Conservation (phyloP, 225 moss, liverwort and hornwort genomes). For the Pseudisothecium myosuroides region DNA sequence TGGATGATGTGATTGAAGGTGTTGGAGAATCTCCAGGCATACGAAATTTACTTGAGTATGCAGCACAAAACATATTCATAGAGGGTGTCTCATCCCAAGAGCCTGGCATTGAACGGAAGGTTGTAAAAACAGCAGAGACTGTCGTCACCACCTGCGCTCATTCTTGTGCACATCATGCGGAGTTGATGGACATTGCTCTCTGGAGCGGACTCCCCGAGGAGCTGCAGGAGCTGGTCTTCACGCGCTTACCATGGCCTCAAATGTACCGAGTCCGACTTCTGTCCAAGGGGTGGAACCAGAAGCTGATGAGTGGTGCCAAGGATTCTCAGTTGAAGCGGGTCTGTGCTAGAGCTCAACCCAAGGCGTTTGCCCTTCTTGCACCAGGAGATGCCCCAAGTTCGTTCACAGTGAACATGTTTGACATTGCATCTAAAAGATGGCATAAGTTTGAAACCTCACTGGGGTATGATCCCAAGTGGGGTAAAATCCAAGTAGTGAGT, state of each 20-base stretch:
- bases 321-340: neutral
- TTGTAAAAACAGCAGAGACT: neutral
- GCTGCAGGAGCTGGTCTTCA: neutral
- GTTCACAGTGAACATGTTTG: neutral
- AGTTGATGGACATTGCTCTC: neutral
- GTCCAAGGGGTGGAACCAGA: neutral
- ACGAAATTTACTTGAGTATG: neutral
- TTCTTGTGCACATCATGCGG: neutral
- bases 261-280: neutral
- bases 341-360: neutral
- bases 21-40: neutral
- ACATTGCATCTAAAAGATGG: neutral
- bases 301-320: neutral
- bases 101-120: neutral
- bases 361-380: neutral
- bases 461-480: neutral
- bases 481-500: neutral
- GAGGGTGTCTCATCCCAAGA: neutral
- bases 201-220: neutral
- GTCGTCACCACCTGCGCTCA: neutral
- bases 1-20: neutral
- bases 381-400: neutral
- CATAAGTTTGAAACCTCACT: neutral
- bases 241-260: neutral
- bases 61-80: neutral